Evolutionary conservation across 306 rosid genomes (phyloP), one percentile per base, ranked within the genome.

Genomic region (Carpinus fangiana): DNA sequence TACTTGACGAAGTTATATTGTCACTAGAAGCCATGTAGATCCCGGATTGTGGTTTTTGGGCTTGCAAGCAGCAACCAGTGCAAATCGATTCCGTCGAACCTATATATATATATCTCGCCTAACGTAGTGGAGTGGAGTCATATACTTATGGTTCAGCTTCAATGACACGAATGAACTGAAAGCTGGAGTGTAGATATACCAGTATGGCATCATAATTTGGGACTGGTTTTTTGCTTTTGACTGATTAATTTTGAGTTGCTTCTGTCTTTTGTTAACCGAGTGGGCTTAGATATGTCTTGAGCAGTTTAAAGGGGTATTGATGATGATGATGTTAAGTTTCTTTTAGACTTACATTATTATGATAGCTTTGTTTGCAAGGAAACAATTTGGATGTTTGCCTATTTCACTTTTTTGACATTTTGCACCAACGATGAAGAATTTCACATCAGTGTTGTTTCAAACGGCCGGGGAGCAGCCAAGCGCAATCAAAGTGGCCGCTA

Each of bases 21-120:
- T 81, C 82, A 79, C 78, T 79, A 79, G 78, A 76, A 59, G 72
- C 65, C 73, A 82, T 72, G 68, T 51, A 76, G 70, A 72, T 59
- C 36, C 36, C 51, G 51, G 70, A 48, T 74, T 75, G 82, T 77
- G 78, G 53, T 31, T 60, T 56, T 75, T 31, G 64, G 10, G 76
- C 68, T 21, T 74, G 74, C 47, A 80, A 13, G 36, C 46, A 64
- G 51, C 72, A 66, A n/a, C 12, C 73, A 65, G 55, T 10, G 72
- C 60, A 7, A 26, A 26, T 54, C 41, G 48, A 47, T 75, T 17
- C 71, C 10, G 79, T 31, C 45, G 14, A 64, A 36, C 23, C 16
- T 12, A 76, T 50, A 50, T 66, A 45, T 76, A 76, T 46, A 31
- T 31, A 76, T 46, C 36, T 34, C 23, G 68, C 47, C 81, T 68